Evolutionary conservation across 164 flowering plant genomes (phyloP).

Genomic region (Stephania yunnanensis): DNA sequence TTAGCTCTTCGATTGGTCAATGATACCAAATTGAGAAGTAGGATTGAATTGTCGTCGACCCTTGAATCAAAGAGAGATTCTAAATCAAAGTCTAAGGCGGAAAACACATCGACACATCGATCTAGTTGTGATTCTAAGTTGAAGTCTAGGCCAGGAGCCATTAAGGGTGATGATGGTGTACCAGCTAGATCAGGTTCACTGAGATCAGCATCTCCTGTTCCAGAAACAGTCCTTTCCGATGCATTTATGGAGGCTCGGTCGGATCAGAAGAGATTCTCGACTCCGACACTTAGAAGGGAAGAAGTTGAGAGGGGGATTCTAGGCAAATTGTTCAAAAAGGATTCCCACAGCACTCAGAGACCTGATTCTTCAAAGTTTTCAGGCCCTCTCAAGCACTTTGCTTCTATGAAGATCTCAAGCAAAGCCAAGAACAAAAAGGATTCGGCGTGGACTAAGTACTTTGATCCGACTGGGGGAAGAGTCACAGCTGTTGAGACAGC

Average conservation of each 20-base stretch:
- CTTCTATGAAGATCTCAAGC: constrained; percentile 31
- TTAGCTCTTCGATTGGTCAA: neutral
- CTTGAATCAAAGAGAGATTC: neutral
- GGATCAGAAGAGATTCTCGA: constrained; percentile 52
- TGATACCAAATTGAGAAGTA: neutral
- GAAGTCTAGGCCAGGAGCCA: constrained; percentile 31
- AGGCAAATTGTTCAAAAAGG: constrained; percentile 27
- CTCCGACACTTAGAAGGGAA: constrained; percentile 52
- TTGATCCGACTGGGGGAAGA: constrained; percentile 68
- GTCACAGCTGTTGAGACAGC: constrained; percentile 61
- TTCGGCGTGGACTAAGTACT: constrained; percentile 63
- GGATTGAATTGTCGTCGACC: neutral
- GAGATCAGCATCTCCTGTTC: constrained; percentile 62
- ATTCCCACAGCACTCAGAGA: constrained; percentile 17
- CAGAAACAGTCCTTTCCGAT: constrained; percentile 42
- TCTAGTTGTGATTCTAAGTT: constrained; percentile 21
- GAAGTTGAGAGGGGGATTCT: constrained; percentile 33
- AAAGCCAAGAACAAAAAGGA: constrained; percentile 48
- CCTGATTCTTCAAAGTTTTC: constrained; percentile 14
- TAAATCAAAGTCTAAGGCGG: neutral
- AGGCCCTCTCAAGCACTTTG: constrained; percentile 37
- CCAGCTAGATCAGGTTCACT: neutral
- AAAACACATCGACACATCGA: neutral
- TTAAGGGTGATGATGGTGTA: neutral
- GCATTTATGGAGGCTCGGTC: constrained; percentile 69